Percentiles rank a stretch among this genome's conserved stretches.
phyloP scores from a whole-genome alignment of 495 filamentous ascomycete genomes.

The Penicillium bovifimosum region DNA sequence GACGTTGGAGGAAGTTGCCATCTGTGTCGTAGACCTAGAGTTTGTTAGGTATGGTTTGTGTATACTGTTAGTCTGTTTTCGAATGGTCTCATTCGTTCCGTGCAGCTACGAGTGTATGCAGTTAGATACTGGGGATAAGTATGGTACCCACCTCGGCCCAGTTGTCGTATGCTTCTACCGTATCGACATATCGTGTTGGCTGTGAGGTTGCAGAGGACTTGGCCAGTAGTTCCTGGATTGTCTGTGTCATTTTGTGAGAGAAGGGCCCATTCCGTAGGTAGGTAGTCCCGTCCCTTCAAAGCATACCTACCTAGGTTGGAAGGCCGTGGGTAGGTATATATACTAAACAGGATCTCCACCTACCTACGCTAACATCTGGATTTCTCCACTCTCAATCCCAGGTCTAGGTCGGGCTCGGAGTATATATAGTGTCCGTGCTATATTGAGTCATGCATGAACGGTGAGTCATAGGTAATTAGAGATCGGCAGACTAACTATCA shows the following conservation, averaged over 20 bases:
- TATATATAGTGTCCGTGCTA: background rate
- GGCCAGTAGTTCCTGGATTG: slow-evolving; percentile 27
- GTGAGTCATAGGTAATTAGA: background rate
- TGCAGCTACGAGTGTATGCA: background rate
- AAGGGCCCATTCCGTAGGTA: no score
- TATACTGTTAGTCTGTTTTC: background rate
- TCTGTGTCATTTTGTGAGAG: slow-evolving; percentile 22
- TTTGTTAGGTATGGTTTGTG: background rate
- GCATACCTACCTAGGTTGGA: no score
- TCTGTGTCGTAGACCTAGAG: slow-evolving; percentile 61
- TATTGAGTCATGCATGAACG: background rate
- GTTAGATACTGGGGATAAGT: background rate
- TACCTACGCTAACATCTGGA: background rate
- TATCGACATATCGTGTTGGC: slow-evolving; percentile 29
- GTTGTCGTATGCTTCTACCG: slow-evolving; percentile 39
- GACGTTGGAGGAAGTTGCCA: slow-evolving; percentile 65
- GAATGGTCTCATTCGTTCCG: background rate
- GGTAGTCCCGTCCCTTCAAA: no score
- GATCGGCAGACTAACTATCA: background rate
- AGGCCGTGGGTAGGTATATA: no score
- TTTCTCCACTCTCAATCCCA: background rate
- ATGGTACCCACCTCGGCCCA: slow-evolving; percentile 33
- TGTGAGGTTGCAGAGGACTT: slow-evolving; percentile 1
- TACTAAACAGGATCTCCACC: no score
- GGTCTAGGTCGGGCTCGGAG: background rate